These are phyloP conservation scores for Hyphopichia khmerensis DNA, from an alignment of 1,139 yeast genomes.

Conservation along the genomic window DNA sequence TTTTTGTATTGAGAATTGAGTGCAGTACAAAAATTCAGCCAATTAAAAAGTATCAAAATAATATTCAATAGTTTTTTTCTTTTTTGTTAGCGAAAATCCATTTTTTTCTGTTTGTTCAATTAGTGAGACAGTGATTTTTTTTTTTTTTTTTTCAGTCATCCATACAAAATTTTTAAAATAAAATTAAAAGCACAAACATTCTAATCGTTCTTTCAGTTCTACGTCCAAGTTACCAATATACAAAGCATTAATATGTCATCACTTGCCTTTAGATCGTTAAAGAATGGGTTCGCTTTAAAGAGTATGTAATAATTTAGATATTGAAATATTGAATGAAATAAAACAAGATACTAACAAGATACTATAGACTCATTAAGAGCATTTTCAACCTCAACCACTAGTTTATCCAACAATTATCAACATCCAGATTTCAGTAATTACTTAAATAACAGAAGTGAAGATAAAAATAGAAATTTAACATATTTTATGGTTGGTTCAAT, in stretches of 20 bases:
- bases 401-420: slow-evolving; percentile 70
- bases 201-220: not conserved
- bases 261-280: slow-evolving; percentile 55
- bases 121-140: not conserved
- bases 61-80: not conserved
- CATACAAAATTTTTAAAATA: not conserved
- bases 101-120: too few species aligned
- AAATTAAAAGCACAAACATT: not conserved
- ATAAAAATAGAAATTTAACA: slow-evolving; percentile 79
- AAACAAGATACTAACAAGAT: slow-evolving; percentile 10
- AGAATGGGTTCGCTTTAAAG: slow-evolving; percentile 48
- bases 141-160: not conserved
- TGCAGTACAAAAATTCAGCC: slow-evolving; percentile 4
- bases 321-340: not conserved
- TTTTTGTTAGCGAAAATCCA: not conserved
- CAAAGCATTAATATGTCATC: slow-evolving; percentile 27
- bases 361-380: slow-evolving; percentile 30
- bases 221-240: not conserved
- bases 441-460: slow-evolving; percentile 71
- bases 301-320: slow-evolving; percentile 34
- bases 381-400: slow-evolving; percentile 47
- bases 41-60: not conserved
- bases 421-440: slow-evolving; percentile 90
- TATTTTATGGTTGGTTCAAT: slow-evolving; percentile 98
- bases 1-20: too few species aligned